Evolutionary conservation across 805 yeast genomes (phyloP), one percentile per base, ranked within the genome.

Genomic region (Metschnikowia cerradonensis): DNA sequence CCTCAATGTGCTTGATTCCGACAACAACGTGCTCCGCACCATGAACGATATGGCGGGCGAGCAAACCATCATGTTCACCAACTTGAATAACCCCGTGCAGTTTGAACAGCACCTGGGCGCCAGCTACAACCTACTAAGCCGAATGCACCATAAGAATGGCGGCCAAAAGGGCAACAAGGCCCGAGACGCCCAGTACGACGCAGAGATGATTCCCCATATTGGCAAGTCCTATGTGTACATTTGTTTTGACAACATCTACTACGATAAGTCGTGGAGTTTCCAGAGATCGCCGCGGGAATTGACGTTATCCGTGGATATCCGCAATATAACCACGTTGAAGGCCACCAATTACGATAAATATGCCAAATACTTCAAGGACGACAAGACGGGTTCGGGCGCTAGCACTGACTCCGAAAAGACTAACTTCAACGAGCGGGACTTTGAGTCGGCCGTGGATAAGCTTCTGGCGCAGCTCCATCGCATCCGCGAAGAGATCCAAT

Each of bases 261-360:
- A 55, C 40, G 78, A 73, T 56, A 67, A 68, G 52, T 70, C 75
- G 7, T 73, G 77, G 77, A 67, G 75, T 17, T 73, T 71, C 54
- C 58, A 60, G 15, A 72, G 75, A 5, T 52, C 52, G 22, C 30
- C 59, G 4, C 60, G 65, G 34, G 76, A 73, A 37, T 60, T 73
- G 13, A 67, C 67, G 49, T 43, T 73, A 35, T 56, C 48, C 14
- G 75, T 73, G 17, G 66, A 67, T 45, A 65, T 73, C 43, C 66
- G 72, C 52, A 68, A 68, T 51, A 63, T 67, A 56, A 61, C 64
- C n/a, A 54, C 69, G 6, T 58, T 72, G 52, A 61, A 64, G 49
- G 56, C 65, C 37, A 69, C 75, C 2, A 66, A 73, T 58, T 73
- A 73, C 56, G 64, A 64, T 40, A 57, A 62, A 35, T 70, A 58